phyloP scores from a whole-genome alignment of 2,329 filamentous ascomycete species.

The Raffaelea ambrosiae region DNA sequence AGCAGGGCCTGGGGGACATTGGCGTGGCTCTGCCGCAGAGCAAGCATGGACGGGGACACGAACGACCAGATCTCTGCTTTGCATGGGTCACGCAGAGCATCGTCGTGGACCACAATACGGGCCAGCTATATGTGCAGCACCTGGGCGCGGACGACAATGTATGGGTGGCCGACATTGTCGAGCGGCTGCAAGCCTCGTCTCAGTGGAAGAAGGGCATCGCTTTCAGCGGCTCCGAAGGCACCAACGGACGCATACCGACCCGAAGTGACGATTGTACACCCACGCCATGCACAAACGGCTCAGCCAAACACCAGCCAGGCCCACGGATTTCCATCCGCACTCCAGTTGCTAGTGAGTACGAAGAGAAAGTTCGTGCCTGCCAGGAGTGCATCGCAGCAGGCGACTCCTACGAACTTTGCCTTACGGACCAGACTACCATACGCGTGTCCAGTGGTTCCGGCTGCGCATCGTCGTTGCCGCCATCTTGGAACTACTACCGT shows the following conservation, averaged over 20 bases:
- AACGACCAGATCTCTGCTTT: constrained; percentile 63
- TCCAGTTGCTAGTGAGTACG: constrained; percentile 46
- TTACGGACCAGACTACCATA: constrained; percentile 68
- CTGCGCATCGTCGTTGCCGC: constrained; percentile 30
- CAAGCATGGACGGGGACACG: constrained; percentile 20
- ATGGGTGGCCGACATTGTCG: constrained; percentile 36
- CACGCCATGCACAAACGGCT: neutral
- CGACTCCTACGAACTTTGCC: constrained; percentile 78
- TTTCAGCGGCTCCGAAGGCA: neutral
- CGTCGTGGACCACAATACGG: constrained; percentile 62
- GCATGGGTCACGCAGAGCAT: constrained; percentile 70
- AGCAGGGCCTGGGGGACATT: constrained; percentile 63
- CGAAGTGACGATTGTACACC: no score
- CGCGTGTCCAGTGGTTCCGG: constrained; percentile 27
- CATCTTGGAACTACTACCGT: constrained; percentile 63
- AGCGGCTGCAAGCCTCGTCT: constrained; percentile 19
- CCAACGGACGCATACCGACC: no score
- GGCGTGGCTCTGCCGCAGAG: constrained; percentile 28
- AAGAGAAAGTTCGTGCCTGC: constrained; percentile 57
- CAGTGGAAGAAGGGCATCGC: constrained; percentile 17
- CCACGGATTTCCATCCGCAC: constrained; percentile 21
- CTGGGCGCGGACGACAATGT: constrained; percentile 23
- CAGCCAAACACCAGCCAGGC: neutral
- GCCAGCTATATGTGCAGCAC: constrained; percentile 58
- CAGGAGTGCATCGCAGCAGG: constrained; percentile 66